Base-by-base conservation (phyloP, 1,284 basidiomycete species). In the Ganoderma multipileum region DNA sequence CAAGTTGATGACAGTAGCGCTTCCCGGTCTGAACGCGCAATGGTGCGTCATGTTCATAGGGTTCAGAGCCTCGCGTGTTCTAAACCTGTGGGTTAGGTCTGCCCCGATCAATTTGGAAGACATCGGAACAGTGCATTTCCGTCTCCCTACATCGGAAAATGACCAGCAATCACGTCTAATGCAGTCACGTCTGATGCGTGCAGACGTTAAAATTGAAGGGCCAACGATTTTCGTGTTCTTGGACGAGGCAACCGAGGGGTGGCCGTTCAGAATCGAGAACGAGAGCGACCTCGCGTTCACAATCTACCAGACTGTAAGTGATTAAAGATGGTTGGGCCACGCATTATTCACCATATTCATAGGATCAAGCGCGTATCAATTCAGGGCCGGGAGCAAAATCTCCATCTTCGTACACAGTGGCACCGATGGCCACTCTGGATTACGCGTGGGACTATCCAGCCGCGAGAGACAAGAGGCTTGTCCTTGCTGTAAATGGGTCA, bases 381-480 rank as follows among this genome's bases (percentile, higher is more conserved):
- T 77, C 77, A 44, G 79, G 79, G 41, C 75, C 75, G 12, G 67
- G 73, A 44, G 81, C 74, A 66, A 85, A 81, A 76, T 73, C 80
- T 41, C 75, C 80, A 57, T 77, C 79, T 20, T 73, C 70, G 1
- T 93, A 96, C 79, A 85, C 83, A 61, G 80, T 96, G 12, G 78
- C 82, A n/a, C 85, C 89, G 11, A 89, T 86, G 61, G 84, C 85
- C 9, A 85, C 83, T 54, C 79, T 87, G 65, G 83, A 87, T 63
- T 99, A 99, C 78, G 93, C 96, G 7, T 99, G 98, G 98, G 98
- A 99, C 79, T 91, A 89, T 72, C 98, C 98, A 1, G 95, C 96
- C 11, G 90, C 91, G 2, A 83, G 84, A 65, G 91, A 94, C 76
- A 99, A 98, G 83, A 91, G 91, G 73, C 85, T 99, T 52, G 81